Evolutionary conservation across 495 filamentous ascomycete species (phyloP).

Genomic region (Penicillium subrubescens): DNA sequence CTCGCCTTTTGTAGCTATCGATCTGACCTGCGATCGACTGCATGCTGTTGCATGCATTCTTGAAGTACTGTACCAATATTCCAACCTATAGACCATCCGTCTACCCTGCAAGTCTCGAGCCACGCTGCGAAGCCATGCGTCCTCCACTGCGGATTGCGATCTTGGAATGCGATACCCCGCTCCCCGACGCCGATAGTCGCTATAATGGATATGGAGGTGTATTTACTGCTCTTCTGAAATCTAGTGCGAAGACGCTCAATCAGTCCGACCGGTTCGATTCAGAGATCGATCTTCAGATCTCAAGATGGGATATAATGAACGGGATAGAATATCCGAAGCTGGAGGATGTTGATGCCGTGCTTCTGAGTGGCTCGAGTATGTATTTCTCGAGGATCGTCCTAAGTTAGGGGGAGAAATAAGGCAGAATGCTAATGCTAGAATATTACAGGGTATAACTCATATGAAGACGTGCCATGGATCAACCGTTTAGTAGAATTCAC

Average conservation of each 20-base stretch:
- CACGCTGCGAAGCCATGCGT: constrained; percentile 28
- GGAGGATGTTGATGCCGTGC: constrained; percentile 74
- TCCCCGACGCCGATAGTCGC: constrained; percentile 54
- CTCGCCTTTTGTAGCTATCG: neutral
- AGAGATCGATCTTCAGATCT: constrained; percentile 55
- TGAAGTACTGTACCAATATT: neutral
- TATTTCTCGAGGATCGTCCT: constrained; percentile 14
- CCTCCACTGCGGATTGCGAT: constrained; percentile 76
- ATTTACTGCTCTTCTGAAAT: constrained; percentile 63
- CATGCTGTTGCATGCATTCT: neutral
- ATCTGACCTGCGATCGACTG: neutral
- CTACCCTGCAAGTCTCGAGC: neutral
- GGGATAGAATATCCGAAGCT: constrained; percentile 63
- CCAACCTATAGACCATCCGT: neutral
- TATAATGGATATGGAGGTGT: constrained; percentile 75
- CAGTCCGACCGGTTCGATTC: constrained; percentile 38
- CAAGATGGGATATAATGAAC: constrained; percentile 68
- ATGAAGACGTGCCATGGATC: constrained; percentile 77
- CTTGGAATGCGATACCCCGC: constrained; percentile 78
- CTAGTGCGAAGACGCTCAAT: constrained; percentile 47
- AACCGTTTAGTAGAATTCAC: constrained; percentile 71
- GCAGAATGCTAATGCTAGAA: neutral
- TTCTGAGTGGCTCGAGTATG: constrained; percentile 73
- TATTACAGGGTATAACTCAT: constrained; percentile 56
- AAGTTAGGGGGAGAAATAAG: neutral